These are phyloP conservation scores for Corylus americana DNA, from an alignment of 306 rosid genomes.

Conservation along the genomic window DNA sequence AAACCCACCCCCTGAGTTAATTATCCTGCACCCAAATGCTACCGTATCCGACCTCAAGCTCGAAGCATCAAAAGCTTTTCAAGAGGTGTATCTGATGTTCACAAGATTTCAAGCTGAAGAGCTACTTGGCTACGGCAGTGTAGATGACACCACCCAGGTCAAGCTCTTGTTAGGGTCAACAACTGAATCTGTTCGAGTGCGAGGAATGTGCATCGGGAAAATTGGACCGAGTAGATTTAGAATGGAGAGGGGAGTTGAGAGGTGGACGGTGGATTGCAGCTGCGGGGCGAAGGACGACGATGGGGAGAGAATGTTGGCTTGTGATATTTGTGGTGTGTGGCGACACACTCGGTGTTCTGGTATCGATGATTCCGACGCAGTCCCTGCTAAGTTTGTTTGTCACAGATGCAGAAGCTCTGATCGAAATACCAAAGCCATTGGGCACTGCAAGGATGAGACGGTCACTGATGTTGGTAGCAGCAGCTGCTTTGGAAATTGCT, in stretches of 20 bases:
- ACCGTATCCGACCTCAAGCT: slow-evolving; percentile 66
- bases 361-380: slow-evolving; percentile 62
- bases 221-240: slow-evolving; percentile 63
- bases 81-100: slow-evolving; percentile 74
- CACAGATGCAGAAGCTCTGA: slow-evolving; percentile 51
- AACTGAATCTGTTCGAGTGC: slow-evolving; percentile 43
- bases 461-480: slow-evolving; percentile 37
- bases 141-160: slow-evolving; percentile 71
- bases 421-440: slow-evolving; percentile 30
- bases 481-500: slow-evolving; percentile 41
- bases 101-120: slow-evolving; percentile 74
- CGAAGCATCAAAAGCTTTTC: slow-evolving; percentile 76
- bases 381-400: slow-evolving; percentile 76
- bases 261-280: slow-evolving; percentile 94
- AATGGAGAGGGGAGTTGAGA: slow-evolving; percentile 91
- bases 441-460: slow-evolving; percentile 55
- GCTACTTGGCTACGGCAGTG: slow-evolving; percentile 58
- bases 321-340: slow-evolving; percentile 88
- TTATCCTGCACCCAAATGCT: slow-evolving; percentile 60
- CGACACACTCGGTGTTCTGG: slow-evolving; percentile 84
- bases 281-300: slow-evolving; percentile 96
- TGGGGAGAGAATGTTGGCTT: slow-evolving; percentile 96
- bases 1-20: slow-evolving; percentile 65
- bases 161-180: slow-evolving; percentile 58
- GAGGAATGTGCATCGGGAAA: slow-evolving; percentile 72